Percentiles rank a stretch among this genome's conserved stretches.
Conservation (phyloP, 2,329 filamentous ascomycete genomes). For the Sporothrix brasiliensis region DNA sequence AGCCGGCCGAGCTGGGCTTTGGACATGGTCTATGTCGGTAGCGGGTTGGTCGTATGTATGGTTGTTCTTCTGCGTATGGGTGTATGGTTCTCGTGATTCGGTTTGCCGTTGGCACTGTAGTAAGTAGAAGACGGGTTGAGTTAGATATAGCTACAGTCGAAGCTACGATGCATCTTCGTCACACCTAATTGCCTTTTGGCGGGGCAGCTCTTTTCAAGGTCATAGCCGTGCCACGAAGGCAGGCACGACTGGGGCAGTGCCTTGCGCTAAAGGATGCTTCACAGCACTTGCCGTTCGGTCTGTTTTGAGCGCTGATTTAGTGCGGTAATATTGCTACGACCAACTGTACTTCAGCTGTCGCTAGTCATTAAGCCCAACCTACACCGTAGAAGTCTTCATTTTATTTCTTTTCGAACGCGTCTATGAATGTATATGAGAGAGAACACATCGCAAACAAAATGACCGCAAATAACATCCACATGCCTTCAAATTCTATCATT, state of each 20-base stretch:
- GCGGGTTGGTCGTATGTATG: background rate
- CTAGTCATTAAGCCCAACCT: background rate
- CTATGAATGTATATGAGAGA: background rate
- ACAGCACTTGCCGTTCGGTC: background rate
- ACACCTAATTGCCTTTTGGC: background rate
- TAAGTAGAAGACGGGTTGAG: background rate
- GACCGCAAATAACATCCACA: background rate
- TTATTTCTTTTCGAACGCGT: background rate
- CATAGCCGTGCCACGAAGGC: background rate
- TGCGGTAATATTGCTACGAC: background rate
- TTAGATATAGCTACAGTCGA: background rate
- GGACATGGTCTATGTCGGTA: constrained; percentile 49
- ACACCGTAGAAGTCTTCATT: background rate
- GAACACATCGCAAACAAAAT: background rate
- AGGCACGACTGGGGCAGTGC: background rate
- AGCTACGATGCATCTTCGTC: constrained; percentile 17
- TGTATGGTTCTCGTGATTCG: background rate
- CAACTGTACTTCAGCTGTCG: background rate
- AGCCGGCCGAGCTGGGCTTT: constrained; percentile 73
- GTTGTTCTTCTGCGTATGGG: too few species aligned
- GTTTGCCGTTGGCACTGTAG: background rate
- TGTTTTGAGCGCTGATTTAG: background rate
- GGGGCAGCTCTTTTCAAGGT: constrained; percentile 8
- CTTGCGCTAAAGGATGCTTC: background rate
- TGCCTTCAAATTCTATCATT: background rate